These are phyloP conservation scores for Xylariales sp. DNA, from an alignment of 2,329 filamentous ascomycete genomes.

Conservation along the genomic window DNA sequence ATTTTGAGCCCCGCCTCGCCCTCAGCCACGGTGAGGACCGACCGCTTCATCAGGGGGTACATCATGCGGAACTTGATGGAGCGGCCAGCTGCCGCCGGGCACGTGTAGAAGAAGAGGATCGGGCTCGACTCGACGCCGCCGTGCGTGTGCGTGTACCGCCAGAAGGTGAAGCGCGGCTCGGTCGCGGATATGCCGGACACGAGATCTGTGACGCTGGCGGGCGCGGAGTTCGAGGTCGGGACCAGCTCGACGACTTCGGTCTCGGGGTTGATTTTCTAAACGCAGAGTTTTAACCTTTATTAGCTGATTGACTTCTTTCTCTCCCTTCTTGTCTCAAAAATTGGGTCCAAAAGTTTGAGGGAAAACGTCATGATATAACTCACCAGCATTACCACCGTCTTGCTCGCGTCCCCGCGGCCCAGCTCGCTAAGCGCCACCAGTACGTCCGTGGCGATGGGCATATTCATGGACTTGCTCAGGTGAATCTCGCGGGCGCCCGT, in stretches of 20 bases:
- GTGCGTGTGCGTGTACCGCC: conserved; percentile 59
- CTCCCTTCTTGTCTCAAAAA: no score
- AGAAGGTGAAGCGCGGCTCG: conserved; percentile 77
- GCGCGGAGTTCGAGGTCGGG: conserved; percentile 40
- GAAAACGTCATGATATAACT: conserved; percentile 21
- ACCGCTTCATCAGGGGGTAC: conserved; percentile 68
- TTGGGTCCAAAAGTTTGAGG: no score
- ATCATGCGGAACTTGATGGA: conserved; percentile 81
- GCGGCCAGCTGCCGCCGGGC: conserved; percentile 62
- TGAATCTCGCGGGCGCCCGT: conserved; percentile 58
- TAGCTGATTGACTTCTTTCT: no score
- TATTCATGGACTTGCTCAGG: conserved; percentile 51
- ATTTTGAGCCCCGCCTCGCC: conserved; percentile 60
- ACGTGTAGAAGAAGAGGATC: conserved; percentile 79
- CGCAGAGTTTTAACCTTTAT: no score
- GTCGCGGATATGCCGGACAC: conserved; percentile 55
- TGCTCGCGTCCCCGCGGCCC: conserved; percentile 42
- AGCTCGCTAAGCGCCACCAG: conserved; percentile 59
- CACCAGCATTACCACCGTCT: conserved; percentile 64
- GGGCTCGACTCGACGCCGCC: conserved; percentile 49
- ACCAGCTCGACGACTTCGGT: conserved; percentile 68
- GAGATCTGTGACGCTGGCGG: conserved; percentile 55
- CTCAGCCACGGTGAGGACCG: conserved; percentile 63
- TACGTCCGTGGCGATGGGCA: conserved; percentile 60
- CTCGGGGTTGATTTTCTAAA: conserved; percentile 67